Percentiles rank a stretch among this genome's conserved stretches.
These are phyloP conservation scores for Reticulascus tulasneorum DNA, from an alignment of 2,329 filamentous ascomycete genomes.

Conservation along the genomic window DNA sequence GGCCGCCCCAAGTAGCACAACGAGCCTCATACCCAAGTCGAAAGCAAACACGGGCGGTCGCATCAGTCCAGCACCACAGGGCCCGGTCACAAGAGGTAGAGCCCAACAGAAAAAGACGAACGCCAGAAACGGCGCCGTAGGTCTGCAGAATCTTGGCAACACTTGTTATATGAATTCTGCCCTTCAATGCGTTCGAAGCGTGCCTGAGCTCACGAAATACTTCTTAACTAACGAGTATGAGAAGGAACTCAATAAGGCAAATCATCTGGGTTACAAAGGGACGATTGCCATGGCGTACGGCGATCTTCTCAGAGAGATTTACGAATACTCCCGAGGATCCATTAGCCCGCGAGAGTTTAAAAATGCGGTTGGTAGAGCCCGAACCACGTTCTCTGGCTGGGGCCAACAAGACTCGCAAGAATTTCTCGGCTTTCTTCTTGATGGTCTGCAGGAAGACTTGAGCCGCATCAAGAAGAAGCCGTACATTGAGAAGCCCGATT, in stretches of 20 bases:
- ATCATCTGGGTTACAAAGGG: constrained; percentile 81
- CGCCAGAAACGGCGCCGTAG: constrained; percentile 73
- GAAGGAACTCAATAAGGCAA: constrained; percentile 77
- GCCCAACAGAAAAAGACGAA: constrained; percentile 64
- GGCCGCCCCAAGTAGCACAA: constrained; percentile 28
- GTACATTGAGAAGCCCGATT: constrained; percentile 96
- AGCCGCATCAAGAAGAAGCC: constrained; percentile 94
- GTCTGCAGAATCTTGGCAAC: constrained; percentile 87
- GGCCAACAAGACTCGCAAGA: constrained; percentile 97
- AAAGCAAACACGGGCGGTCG: constrained; percentile 56
- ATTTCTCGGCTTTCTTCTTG: constrained; percentile 89
- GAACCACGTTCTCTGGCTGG: constrained; percentile 86
- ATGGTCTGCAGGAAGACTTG: constrained; percentile 91
- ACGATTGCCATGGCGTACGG: constrained; percentile 84
- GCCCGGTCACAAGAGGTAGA: constrained; percentile 66
- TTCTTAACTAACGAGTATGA: constrained; percentile 75
- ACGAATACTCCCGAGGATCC: constrained; percentile 64
- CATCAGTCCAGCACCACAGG: constrained; percentile 61
- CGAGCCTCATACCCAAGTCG: constrained; percentile 27
- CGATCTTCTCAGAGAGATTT: constrained; percentile 71
- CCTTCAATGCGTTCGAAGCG: constrained; percentile 87
- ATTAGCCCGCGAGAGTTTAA: constrained; percentile 82
- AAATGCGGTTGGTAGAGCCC: constrained; percentile 71
- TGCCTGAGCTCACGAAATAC: constrained; percentile 90
- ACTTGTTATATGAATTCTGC: constrained; percentile 99